These are phyloP conservation scores for Aspergillus pseudoterreus DNA, from an alignment of 2,329 filamentous ascomycete genomes.

Conservation along the genomic window DNA sequence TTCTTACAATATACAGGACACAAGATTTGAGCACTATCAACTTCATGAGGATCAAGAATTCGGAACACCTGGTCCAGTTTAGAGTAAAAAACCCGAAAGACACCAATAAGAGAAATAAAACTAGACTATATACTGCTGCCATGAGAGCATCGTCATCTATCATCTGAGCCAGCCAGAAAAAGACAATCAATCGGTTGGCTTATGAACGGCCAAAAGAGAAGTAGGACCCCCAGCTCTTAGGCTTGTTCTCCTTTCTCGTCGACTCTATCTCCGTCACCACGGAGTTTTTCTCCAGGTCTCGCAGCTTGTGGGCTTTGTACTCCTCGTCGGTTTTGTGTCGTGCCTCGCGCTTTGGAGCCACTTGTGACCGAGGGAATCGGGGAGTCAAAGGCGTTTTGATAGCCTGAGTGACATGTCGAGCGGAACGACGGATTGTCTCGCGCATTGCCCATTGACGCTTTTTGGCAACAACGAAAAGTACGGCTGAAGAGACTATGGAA, in stretches of 20 bases:
- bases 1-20: too few relatives aligned
- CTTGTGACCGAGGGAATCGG: slow-evolving; percentile 10
- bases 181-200: not conserved
- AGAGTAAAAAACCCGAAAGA: too few relatives aligned
- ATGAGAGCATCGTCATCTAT: too few relatives aligned
- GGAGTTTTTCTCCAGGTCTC: slow-evolving; percentile 5
- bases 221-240: slow-evolving; percentile 1
- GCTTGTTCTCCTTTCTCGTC: not conserved
- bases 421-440: slow-evolving; percentile 14
- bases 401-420: slow-evolving; percentile 11
- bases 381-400: slow-evolving; percentile 15
- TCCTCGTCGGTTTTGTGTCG: not conserved
- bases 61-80: too few relatives aligned
- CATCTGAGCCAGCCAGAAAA: not conserved
- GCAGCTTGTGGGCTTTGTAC: not conserved
- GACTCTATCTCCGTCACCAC: not conserved
- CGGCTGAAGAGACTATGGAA: slow-evolving; percentile 13
- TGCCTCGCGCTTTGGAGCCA: not conserved
- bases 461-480: slow-evolving; percentile 17
- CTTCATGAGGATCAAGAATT: too few relatives aligned
- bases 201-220: slow-evolving; percentile 2
- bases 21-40: too few relatives aligned
- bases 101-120: too few relatives aligned
- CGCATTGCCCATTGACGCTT: slow-evolving; percentile 18
- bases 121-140: too few relatives aligned